Conservation (phyloP, 768 basidiomycete species). For the Leccinellum albellum region DNA sequence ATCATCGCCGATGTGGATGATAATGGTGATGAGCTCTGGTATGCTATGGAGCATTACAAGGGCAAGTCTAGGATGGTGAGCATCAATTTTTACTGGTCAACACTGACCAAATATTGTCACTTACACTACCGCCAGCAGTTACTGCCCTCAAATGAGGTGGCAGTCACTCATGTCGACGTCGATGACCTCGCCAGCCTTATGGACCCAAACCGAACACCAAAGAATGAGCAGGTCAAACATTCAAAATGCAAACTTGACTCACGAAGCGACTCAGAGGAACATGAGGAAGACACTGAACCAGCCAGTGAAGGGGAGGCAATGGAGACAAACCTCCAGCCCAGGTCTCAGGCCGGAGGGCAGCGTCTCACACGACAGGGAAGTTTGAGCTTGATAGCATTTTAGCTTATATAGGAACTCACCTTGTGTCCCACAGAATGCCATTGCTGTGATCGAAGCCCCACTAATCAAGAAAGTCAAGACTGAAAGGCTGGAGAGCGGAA, state of each 20-base stretch:
- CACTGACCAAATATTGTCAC: too few relatives aligned
- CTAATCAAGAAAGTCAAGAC: neutral
- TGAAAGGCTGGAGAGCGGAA: neutral
- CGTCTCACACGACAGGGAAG: neutral
- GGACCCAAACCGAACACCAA: neutral
- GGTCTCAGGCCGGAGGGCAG: neutral
- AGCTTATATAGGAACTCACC: too few relatives aligned
- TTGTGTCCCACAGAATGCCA: too few relatives aligned
- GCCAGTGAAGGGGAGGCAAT: neutral
- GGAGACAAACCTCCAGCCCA: neutral
- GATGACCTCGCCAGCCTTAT: neutral
- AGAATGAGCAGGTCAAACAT: neutral
- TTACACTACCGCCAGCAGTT: too few relatives aligned
- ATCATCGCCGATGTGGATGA: neutral
- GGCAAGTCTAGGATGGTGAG: neutral
- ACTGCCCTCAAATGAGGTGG: too few relatives aligned
- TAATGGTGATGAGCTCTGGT: neutral
- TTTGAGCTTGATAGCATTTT: neutral
- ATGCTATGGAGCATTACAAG: neutral
- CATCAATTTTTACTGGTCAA: too few relatives aligned
- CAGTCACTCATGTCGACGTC: too few relatives aligned
- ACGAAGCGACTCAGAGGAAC: neutral
- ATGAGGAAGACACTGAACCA: neutral
- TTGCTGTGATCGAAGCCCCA: neutral
- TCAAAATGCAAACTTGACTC: neutral